phyloP scores from a whole-genome alignment of 352 stramenopile species.

The Phytopythium helicoides region DNA sequence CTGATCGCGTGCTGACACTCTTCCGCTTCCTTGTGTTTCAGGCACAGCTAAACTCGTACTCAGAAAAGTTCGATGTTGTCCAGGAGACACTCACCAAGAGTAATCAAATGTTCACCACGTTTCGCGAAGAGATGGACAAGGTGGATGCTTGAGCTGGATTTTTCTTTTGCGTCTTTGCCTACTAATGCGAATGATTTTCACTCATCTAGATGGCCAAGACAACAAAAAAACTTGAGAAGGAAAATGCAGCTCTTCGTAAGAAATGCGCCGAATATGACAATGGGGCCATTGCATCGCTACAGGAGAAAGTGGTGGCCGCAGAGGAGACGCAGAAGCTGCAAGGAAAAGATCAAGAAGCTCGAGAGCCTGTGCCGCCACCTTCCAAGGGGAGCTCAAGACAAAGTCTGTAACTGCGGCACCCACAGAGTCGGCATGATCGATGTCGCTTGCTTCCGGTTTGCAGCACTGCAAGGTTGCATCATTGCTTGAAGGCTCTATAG shows the following conservation, averaged over 20 bases:
- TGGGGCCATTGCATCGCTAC: conserved; percentile 68
- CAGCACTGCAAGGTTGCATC: too few species aligned
- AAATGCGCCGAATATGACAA: conserved; percentile 83
- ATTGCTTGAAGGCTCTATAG: too few species aligned
- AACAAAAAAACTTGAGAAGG: conserved; percentile 86
- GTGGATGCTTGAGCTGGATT: conserved; percentile 6
- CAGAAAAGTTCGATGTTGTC: conserved; percentile 82
- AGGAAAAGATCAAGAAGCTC: conserved; percentile 83
- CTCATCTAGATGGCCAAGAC: conserved; percentile 66
- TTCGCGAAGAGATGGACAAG: conserved; percentile 87
- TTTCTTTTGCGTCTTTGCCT: too few species aligned
- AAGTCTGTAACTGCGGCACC: conserved; percentile 12
- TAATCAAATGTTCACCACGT: conserved; percentile 84
- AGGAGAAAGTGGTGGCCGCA: conserved; percentile 58
- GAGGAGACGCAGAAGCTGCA: conserved; percentile 70
- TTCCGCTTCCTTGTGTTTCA: conserved; percentile 3
- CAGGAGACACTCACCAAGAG: conserved; percentile 85
- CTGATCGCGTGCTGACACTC: neutral
- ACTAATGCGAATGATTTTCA: too few species aligned
- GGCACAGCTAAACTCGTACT: conserved; percentile 77
- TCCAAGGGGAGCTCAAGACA: conserved; percentile 76
- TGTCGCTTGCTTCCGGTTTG: too few species aligned
- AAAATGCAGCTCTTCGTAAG: conserved; percentile 75
- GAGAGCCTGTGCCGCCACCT: conserved; percentile 76
- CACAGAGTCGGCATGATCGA: conserved; percentile 20